Base-by-base conservation (phyloP, 306 rosid species). In the Prunus campanulata region DNA sequence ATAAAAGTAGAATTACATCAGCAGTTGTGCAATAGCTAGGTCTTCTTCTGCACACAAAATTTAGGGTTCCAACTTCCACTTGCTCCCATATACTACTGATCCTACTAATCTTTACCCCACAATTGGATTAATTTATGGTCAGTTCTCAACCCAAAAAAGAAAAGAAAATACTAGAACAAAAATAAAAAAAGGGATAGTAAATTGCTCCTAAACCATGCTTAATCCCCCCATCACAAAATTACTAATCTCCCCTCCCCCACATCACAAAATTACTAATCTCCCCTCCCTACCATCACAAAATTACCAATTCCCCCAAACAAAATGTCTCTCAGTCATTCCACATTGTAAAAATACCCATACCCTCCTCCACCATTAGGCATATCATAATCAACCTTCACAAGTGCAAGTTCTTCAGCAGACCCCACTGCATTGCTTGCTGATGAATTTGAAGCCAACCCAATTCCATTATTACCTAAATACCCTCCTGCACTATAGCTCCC, bases 301-400 rank as follows among this genome's bases (percentile, higher is more conserved):
- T 60, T 60, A 60, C 65, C 25, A 63, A 16, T 63, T 8, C 15
- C 46, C 20, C 67, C 20, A 15, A 11, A 60, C 65, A 25, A 12
- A 9, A 14, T 24, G 32, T 12, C 20, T 76, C 82, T 72, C 81
- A 88, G 25, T 91, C 93, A 75, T 86, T 92, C 97, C 99, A 95
- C 99, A 89, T 89, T 3, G 89, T 78, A 60, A 92, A 95, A 48
- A 68, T 86, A 86, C 46, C 76, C 96, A 51, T 89, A 90, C 24
- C 80, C 87, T 0, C 88, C 97, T 63, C 47, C 68, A 1, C 47
- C 68, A 1, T 86, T 66, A 14, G 86, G 85, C 91, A 92, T 84
- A 61, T 89, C 96, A 48, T 92, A 96, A 77, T 92, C 99, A 39
- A 89, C 94, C 87, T 96, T 92, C 20, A 91, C 98, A 64, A 87